Base-by-base conservation (phyloP, 257 asterid genomes). In the Salvia hispanica region DNA sequence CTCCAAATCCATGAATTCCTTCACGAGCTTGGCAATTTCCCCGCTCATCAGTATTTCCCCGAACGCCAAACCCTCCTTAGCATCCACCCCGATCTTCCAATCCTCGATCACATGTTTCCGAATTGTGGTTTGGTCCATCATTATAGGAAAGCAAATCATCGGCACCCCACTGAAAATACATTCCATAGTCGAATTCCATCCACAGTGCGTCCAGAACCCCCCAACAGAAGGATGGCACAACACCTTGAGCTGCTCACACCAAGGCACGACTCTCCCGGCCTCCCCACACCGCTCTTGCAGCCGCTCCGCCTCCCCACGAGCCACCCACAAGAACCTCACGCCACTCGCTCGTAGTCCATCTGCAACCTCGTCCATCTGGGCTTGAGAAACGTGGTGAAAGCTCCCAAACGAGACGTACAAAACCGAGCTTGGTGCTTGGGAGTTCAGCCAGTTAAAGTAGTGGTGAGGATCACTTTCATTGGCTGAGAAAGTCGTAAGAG, bases 131-230 rank as follows among this genome's bases (percentile, higher is more conserved):
- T 86, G 95, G 63, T 87, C 90, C 83, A 81, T 78, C 2, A 66
- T 57, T 9, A 89, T 68, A 0, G 95, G 95, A 66, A 81, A 77
- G 7, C 87, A 75, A 34, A 89, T 87, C 31, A 83, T 74, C 0
- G 95, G 92, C 15, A 79, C 77, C 2, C 90, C 95, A 3, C 78
- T 74, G 70, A 76, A 81, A 39, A 83, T 76, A 16, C 80, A 82
- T 64, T 84, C 96, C 80, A 76, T 80, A 0, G 87, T 88, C 0
- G 94, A 88, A 53, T 81, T 88, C 88, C 91, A 88, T 3, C 96
- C 96, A 10, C 96, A 86, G 48, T 88, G 94, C 0, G 95, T 80
- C 96, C 95, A 88, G 61, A 89, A 89, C 16, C 95, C 96, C 0
- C 91, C 92, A 3, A 86, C 70, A 0, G 88, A 73, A 55, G 83